Evolutionary conservation across 768 basidiomycete species (phyloP).

Genomic region (Hygrocybe punicea): DNA sequence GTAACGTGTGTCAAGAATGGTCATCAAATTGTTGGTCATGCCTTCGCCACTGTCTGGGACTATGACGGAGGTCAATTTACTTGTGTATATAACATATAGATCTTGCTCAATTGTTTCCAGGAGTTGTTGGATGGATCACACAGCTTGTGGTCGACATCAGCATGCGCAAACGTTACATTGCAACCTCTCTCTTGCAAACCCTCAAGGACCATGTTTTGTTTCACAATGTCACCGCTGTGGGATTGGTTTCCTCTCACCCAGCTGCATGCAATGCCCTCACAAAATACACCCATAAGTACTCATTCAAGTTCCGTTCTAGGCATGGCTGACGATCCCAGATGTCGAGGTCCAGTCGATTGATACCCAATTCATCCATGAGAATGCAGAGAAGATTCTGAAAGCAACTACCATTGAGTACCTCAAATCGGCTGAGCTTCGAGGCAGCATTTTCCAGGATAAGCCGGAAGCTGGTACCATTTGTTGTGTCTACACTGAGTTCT

Average conservation of each 20-base stretch:
- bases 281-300: conserved; percentile 24
- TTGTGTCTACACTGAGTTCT: conserved; percentile 28
- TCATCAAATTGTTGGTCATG: conserved; percentile 27
- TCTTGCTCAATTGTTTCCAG: conserved; percentile 6
- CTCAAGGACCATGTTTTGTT: conserved; percentile 20
- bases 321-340: background rate
- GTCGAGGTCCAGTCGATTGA: conserved; percentile 8
- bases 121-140: conserved; percentile 32
- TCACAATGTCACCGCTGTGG: conserved; percentile 21
- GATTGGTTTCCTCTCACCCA: conserved; percentile 33
- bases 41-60: conserved; percentile 30
- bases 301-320: background rate
- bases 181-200: conserved; percentile 26
- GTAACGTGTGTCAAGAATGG: conserved; percentile 13
- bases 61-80: conserved; percentile 20
- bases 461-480: conserved; percentile 20
- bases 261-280: conserved; percentile 26
- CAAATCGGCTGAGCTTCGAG: conserved; percentile 18
- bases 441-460: conserved; percentile 21
- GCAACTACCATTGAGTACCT: conserved; percentile 25
- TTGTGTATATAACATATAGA: background rate
- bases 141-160: conserved; percentile 31
- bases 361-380: conserved; percentile 16
- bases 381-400: conserved; percentile 19
- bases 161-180: conserved; percentile 27